Base-by-base conservation (phyloP, 441 rosid genomes). In the Populus hybrid region DNA sequence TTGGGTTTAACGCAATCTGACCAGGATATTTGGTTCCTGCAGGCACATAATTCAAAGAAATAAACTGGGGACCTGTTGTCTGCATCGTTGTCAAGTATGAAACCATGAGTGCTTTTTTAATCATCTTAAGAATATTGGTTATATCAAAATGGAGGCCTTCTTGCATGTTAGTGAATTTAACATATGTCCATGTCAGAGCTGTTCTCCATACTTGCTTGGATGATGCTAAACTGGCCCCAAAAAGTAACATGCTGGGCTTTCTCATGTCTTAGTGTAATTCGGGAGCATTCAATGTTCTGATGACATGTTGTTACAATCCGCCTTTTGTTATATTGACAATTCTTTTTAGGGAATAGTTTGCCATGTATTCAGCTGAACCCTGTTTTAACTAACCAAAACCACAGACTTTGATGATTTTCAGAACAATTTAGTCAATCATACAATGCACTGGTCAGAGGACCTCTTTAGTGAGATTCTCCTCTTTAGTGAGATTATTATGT, bases 1-100 rank as follows among this genome's bases (percentile, higher is more conserved):
- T 86, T 24, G 0, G 84, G 86, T 83, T 77, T 76, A 79, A 83
- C 77, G 77, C 81, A 73, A 79, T 88, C 97, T 94, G 89, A 94
- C 89, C 84, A 72, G 83, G 84, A 78, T 88, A 87, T 90, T 89
- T 95, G 91, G 85, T 93, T 93, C 91, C 88, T 95, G 98, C 96
- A 93, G 97, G 98, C 94, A 95, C 96, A 91, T 93, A 90, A 90
- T 84, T 84, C 75, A 86, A 87, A 83, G 84, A 87, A 81, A 81
- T 82, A 82, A 83, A 84, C 82, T 79, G 84, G 83, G 84, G 82
- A 87, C 79, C 82, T 74, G 86, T 82, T 82, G 82, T 81, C 89
- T 83, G 79, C 94, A 78, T 82, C 90, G 72, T 86, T 86, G 84
- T 85, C 93, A 89, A 90, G 95, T 91, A 91, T 45, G 93, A 80